A percentile compares a stretch with the other conserved stretches of the same genome.
phyloP scores from a whole-genome alignment of 2,329 filamentous ascomycete species.

The Boeremia exigua region DNA sequence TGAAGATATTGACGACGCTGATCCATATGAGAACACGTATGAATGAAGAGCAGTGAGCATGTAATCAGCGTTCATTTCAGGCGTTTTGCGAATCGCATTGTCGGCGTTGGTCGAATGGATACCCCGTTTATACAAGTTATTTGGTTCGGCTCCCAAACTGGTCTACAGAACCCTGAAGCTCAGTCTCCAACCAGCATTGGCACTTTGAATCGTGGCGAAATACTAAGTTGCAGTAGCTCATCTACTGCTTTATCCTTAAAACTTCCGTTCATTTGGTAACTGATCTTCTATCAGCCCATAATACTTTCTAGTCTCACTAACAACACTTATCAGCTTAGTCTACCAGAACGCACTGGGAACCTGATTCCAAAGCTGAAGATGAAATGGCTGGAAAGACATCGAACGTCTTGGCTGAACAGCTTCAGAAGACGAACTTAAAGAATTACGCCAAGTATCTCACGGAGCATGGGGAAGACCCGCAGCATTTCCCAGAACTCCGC shows the following conservation, averaged over 20 bases:
- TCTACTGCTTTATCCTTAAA: background rate
- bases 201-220: background rate
- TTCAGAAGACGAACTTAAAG: background rate
- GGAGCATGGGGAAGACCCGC: no score
- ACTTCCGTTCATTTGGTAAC: no score
- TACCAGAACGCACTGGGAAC: no score
- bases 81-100: constrained; percentile 17
- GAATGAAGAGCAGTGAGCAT: constrained; percentile 23
- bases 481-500: no score
- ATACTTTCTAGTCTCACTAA: no score
- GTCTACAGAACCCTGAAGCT: background rate
- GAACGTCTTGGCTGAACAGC: background rate
- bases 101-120: constrained; percentile 23
- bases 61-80: background rate
- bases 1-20: constrained; percentile 52
- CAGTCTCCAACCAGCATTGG: background rate
- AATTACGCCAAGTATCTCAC: no score
- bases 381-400: background rate
- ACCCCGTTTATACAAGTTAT: constrained; percentile 19
- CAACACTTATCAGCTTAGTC: no score
- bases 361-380: background rate
- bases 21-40: constrained; percentile 46
- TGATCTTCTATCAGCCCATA: no score
- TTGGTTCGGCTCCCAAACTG: background rate
- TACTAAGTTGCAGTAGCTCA: background rate